Evolutionary conservation across 176 grass and related monocot species (phyloP), one percentile per base, ranked within the genome.

Genomic region (Ampelocalamus luodianensis): DNA sequence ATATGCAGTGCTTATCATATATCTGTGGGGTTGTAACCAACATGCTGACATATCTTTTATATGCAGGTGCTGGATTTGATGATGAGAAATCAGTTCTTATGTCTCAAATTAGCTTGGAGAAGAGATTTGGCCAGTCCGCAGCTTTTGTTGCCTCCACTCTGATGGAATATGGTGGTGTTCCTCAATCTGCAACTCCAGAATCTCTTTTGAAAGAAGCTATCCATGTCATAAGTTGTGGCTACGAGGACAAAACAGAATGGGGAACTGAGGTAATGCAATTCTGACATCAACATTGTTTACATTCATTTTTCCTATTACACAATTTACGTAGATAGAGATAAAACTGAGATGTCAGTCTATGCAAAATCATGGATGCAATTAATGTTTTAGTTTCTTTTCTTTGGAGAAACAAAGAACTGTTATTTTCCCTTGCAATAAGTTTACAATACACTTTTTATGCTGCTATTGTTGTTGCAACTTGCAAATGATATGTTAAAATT

Each of bases 51-150:
- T 80, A 34, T 80, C 27, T 83, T 70, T 34, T 68, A 38, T 74
- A 59, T 83, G 60, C 53, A 99, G 97, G 97, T 82, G 88, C 92
- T 89, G 97, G 92, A 85, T 99, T 99, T 84, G 97, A 99, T 94
- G 97, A 99, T 88, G 97, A 99, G 75, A 99, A 99, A 80, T 94
- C 97, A 86, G 84, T 99, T 73, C 84, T 99, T 59, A 99, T 99
- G 97, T 99, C 97, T 86, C 97, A 99, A 94, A 94, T 94, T 84
- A 99, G 97, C 90, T 86, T 99, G 83, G 93, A 99, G 93, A 99
- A 96, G 87, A 92, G 96, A 79, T 99, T 99, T 88, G 96, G 96
- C 38, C 93, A 99, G 75, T 99, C 96, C 1, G 87, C 80, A 68
- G 96, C 94, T 38, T 99, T 99, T 86, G 93, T 99, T 78, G 93